Percentiles rank a stretch among this genome's conserved stretches.
phyloP scores from a whole-genome alignment of 1,139 yeast genomes.

The Pichia sp. region DNA sequence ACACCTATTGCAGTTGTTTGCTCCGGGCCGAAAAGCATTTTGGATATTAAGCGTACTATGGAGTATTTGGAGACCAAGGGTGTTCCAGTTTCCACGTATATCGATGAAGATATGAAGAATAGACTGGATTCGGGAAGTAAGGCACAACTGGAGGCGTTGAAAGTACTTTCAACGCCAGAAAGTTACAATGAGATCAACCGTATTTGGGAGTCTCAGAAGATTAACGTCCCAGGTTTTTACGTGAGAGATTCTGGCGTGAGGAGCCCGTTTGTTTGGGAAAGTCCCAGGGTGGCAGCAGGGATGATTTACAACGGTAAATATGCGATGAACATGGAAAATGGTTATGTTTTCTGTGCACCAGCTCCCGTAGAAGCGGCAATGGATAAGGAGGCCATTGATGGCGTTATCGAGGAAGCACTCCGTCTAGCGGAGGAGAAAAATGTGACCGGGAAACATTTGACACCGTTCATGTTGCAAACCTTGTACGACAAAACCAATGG shows the following conservation, averaged over 20 bases:
- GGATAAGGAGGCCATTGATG: slow-evolving; percentile 47
- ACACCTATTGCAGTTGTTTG: slow-evolving; percentile 88
- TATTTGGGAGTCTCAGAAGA: slow-evolving; percentile 11
- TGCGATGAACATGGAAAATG: slow-evolving; percentile 52
- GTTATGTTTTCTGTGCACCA: slow-evolving; percentile 76
- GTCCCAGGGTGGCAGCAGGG: slow-evolving; percentile 56
- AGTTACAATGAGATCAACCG: slow-evolving; percentile 4
- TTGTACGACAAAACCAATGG: slow-evolving; percentile 69
- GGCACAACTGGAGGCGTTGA: not conserved
- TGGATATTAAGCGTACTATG: slow-evolving; percentile 76
- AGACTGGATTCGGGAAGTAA: slow-evolving; percentile 25
- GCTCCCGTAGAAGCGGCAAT: slow-evolving; percentile 67
- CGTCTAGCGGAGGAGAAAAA: slow-evolving; percentile 50
- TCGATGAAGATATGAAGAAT: slow-evolving; percentile 24
- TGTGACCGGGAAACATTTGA: slow-evolving; percentile 65
- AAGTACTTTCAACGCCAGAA: not conserved
- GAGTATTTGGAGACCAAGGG: slow-evolving; percentile 91
- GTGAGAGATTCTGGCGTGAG: slow-evolving; percentile 68
- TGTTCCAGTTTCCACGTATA: slow-evolving; percentile 44
- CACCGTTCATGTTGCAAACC: slow-evolving; percentile 69
- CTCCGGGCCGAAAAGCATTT: slow-evolving; percentile 84
- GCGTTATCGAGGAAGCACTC: slow-evolving; percentile 56
- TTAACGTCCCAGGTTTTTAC: slow-evolving; percentile 77
- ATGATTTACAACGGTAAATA: slow-evolving; percentile 52
- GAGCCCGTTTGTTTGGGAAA: slow-evolving; percentile 62